phyloP scores from a whole-genome alignment of 108 stramenopile genomes.

The Skeletonema potamos region DNA sequence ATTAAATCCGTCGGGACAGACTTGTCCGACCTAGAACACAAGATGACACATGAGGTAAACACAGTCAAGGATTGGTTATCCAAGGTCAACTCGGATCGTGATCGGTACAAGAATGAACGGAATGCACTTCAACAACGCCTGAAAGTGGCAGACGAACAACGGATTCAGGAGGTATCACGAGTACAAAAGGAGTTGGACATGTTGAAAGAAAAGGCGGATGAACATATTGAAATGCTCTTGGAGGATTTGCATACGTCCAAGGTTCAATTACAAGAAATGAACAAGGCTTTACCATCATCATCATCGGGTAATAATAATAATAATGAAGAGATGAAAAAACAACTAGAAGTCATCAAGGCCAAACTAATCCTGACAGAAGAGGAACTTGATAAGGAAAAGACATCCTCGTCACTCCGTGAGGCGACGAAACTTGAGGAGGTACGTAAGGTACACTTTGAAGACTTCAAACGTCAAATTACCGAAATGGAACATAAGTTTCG shows the following conservation, averaged over 20 bases:
- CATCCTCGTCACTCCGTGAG: not conserved
- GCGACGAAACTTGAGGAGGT: not conserved
- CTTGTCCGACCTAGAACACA: not conserved
- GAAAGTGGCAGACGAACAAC: not conserved
- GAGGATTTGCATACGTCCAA: not conserved
- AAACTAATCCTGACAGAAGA: not conserved
- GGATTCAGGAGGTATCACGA: not conserved
- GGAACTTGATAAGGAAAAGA: not conserved
- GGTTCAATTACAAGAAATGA: not conserved
- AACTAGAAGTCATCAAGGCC: not conserved
- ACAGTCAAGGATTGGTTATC: not conserved
- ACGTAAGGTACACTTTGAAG: not conserved
- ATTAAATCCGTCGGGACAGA: not conserved
- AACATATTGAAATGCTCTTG: not conserved
- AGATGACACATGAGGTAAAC: not conserved
- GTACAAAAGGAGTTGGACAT: not conserved
- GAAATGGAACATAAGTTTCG: not conserved
- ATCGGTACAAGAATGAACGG: not conserved
- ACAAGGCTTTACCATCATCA: not conserved
- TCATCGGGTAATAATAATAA: too few species aligned
- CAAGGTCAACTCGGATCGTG: not conserved
- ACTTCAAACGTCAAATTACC: not conserved
- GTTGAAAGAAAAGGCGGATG: not conserved
- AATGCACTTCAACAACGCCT: not conserved
- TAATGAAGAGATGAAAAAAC: not conserved